Percentiles rank a stretch among this genome's conserved stretches.
Evolutionary conservation across 768 basidiomycete species (phyloP).

Genomic region (Termitomyces sp.): DNA sequence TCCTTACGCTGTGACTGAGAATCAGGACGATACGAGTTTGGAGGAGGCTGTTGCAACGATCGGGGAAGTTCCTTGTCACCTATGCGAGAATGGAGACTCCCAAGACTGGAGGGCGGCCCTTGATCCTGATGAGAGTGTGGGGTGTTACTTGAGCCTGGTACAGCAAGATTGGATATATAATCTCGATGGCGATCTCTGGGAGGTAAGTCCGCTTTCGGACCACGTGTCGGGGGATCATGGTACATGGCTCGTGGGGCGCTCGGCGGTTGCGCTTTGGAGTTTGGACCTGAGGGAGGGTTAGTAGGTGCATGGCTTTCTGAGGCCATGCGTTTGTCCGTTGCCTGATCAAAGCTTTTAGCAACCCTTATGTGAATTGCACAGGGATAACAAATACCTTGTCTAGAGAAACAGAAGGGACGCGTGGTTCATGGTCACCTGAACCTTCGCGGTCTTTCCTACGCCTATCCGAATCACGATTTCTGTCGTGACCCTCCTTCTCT

Average conservation of each 20-base stretch:
- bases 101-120: slow-evolving; percentile 17
- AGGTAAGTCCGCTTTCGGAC: slow-evolving; percentile 32
- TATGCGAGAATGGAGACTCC: slow-evolving; percentile 45
- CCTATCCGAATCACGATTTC: slow-evolving; percentile 60
- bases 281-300: slow-evolving; percentile 17
- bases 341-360: slow-evolving; percentile 23
- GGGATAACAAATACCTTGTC: slow-evolving; percentile 49
- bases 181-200: slow-evolving; percentile 48
- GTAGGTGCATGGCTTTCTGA: slow-evolving; percentile 37
- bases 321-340: slow-evolving; percentile 48
- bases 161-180: slow-evolving; percentile 25
- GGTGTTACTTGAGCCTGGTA: slow-evolving; percentile 10
- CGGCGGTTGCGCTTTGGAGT: slow-evolving; percentile 41
- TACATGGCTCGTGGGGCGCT: slow-evolving; percentile 69
- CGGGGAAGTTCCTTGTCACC: slow-evolving; percentile 49
- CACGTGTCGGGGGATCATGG: slow-evolving; percentile 27
- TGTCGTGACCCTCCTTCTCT: slow-evolving; percentile 67
- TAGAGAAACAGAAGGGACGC: slow-evolving; percentile 22
- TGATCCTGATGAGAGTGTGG: slow-evolving; percentile 18
- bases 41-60: slow-evolving; percentile 30
- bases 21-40: slow-evolving; percentile 39
- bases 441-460: slow-evolving; percentile 62
- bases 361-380: slow-evolving; percentile 3
- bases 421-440: slow-evolving; percentile 43
- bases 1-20: slow-evolving; percentile 37